These are phyloP conservation scores for Rhinocladiella similis DNA, from an alignment of 2,329 filamentous ascomycete species.

Conservation along the genomic window DNA sequence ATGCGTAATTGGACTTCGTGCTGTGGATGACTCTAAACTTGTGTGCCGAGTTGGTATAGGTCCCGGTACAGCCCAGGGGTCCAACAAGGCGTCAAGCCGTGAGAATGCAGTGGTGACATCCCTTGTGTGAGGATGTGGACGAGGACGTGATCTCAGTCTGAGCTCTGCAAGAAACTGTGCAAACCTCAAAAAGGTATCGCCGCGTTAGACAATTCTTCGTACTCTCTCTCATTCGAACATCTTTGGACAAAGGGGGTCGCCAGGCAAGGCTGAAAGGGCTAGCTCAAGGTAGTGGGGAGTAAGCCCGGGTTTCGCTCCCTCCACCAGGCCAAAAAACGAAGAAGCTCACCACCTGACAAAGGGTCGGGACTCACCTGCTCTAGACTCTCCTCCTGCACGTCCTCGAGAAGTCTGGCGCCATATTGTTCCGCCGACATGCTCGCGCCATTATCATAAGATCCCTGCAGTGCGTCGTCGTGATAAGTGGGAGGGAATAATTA, in stretches of 20 bases:
- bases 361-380: constrained; percentile 47
- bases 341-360: too few species aligned
- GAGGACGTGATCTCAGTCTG: constrained; percentile 29
- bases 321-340: not conserved
- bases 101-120: too few species aligned
- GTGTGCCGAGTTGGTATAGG: not conserved
- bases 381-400: constrained; percentile 51
- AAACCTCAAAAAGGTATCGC: not conserved
- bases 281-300: constrained; percentile 1
- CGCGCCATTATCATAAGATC: constrained; percentile 17
- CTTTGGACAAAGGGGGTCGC: not conserved
- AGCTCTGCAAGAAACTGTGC: constrained; percentile 45
- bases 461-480: too few species aligned
- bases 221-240: not conserved
- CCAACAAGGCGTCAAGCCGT: constrained; percentile 46
- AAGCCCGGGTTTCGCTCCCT: not conserved
- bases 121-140: not conserved
- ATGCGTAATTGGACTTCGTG: not conserved
- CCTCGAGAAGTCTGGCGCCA: constrained; percentile 50
- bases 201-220: not conserved
- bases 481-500: too few species aligned
- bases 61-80: constrained; percentile 27
- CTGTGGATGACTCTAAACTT: constrained; percentile 12
- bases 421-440: constrained; percentile 25
- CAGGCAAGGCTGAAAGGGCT: constrained; percentile 8